A percentile compares a stretch with the other conserved stretches of the same genome.
These are phyloP conservation scores for Scutellaria barbata DNA, from an alignment of 257 asterid species.

Conservation along the genomic window DNA sequence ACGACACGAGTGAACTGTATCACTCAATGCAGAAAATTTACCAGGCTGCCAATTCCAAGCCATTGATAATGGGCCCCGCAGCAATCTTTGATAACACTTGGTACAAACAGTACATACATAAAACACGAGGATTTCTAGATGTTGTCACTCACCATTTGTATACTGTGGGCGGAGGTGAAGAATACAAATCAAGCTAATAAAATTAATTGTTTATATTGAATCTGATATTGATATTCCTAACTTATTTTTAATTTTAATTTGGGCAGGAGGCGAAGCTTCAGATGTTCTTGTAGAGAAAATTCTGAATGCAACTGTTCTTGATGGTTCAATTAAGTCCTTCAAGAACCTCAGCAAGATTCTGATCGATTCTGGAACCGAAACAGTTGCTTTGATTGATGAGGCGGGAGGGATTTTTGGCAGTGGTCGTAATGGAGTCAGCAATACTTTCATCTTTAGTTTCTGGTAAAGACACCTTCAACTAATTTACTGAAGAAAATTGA, in stretches of 20 bases:
- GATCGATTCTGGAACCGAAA: conserved; percentile 10
- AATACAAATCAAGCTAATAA: too few relatives aligned
- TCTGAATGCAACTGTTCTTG: conserved; percentile 8
- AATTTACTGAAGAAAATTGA: too few relatives aligned
- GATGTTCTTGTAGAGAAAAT: neutral
- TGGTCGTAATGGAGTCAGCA: conserved; percentile 51
- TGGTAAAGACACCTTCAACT: conserved; percentile 45
- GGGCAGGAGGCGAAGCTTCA: neutral
- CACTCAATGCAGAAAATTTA: neutral
- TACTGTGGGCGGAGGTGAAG: conserved; percentile 1
- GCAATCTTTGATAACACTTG: neutral
- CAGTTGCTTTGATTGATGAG: conserved; percentile 44
- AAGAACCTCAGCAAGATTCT: conserved; percentile 20
- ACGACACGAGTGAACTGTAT: neutral
- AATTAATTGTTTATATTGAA: too few relatives aligned
- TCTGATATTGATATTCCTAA: too few relatives aligned
- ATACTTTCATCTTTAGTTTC: conserved; percentile 64
- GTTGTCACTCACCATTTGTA: conserved; percentile 9
- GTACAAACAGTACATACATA: neutral
- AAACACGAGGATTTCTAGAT: neutral
- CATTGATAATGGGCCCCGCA: conserved; percentile 5
- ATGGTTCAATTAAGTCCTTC: neutral
- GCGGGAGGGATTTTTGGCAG: conserved; percentile 41
- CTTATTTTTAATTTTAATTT: too few relatives aligned
- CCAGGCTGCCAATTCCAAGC: neutral